Conservation (phyloP, 257 asterid species). For the Echites panduratus region DNA sequence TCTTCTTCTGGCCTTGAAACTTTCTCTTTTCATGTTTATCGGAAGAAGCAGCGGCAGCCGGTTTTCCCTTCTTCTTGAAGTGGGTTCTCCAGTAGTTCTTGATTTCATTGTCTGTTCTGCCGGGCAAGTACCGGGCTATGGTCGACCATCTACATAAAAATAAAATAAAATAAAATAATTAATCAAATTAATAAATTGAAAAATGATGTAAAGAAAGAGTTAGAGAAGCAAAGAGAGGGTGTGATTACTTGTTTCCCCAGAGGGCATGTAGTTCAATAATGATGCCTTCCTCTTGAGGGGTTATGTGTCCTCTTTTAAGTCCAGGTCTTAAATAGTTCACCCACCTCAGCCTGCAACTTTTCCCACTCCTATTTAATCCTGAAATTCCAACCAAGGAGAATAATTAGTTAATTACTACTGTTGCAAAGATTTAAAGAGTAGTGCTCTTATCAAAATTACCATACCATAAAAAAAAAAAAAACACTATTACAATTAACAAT, state of each 20-base stretch:
- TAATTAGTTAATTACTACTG: no score
- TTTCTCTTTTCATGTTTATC: not conserved
- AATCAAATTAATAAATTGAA: no score
- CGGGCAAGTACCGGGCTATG: constrained; percentile 5
- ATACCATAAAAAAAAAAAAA: no score
- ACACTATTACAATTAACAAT: no score
- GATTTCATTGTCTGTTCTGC: constrained; percentile 9
- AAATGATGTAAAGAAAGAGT: no score
- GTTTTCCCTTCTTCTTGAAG: constrained; percentile 3
- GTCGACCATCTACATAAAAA: constrained; percentile 6
- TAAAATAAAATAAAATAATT: no score
- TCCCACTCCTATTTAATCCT: constrained; percentile 44
- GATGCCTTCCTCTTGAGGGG: constrained; percentile 45
- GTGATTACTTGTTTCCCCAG: constrained; percentile 40
- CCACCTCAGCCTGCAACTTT: constrained; percentile 50
- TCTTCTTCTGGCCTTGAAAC: not conserved
- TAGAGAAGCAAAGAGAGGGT: not conserved
- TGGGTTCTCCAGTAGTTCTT: constrained; percentile 12
- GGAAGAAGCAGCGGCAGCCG: not conserved
- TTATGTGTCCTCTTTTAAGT: constrained; percentile 33
- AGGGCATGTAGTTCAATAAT: constrained; percentile 42
- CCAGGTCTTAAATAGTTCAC: constrained; percentile 45
- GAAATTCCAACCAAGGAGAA: not conserved
- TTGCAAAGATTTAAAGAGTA: no score
- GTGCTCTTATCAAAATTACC: no score